Percentiles rank a stretch among this genome's conserved stretches.
These are phyloP conservation scores for Pulveroboletus sp. DNA, from an alignment of 768 basidiomycete genomes.

Conservation along the genomic window DNA sequence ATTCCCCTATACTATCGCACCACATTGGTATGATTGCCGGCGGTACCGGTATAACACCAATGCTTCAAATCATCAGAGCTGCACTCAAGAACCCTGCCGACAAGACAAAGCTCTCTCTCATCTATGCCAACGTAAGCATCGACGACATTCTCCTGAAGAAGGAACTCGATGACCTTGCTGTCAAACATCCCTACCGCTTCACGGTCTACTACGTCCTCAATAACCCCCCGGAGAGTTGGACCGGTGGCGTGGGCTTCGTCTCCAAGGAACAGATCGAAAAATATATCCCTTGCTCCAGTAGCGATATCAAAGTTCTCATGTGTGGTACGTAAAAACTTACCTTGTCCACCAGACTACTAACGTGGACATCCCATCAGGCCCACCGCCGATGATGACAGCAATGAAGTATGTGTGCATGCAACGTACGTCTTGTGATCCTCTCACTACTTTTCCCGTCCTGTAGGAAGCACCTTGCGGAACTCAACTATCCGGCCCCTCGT, in stretches of 20 bases:
- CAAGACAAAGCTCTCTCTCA: slow-evolving; percentile 74
- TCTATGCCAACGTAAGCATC: slow-evolving; percentile 93
- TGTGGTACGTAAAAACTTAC: slow-evolving; percentile 56
- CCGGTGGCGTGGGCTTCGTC: slow-evolving; percentile 88
- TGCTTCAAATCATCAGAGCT: slow-evolving; percentile 98
- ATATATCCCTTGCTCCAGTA: slow-evolving; percentile 60
- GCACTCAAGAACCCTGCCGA: slow-evolving; percentile 86
- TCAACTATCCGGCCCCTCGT: slow-evolving; percentile 83
- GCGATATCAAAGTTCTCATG: slow-evolving; percentile 79
- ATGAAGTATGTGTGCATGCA: slow-evolving; percentile 59
- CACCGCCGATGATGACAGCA: slow-evolving; percentile 72
- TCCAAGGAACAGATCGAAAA: slow-evolving; percentile 86
- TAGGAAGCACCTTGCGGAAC: slow-evolving; percentile 84
- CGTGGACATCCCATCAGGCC: slow-evolving; percentile 36
- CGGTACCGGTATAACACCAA: slow-evolving; percentile 97
- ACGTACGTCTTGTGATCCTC: background rate
- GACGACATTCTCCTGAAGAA: slow-evolving; percentile 90
- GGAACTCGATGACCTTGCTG: slow-evolving; percentile 78
- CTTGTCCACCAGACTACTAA: slow-evolving; percentile 5
- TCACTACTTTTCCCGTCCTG: slow-evolving; percentile 1
- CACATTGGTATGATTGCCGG: slow-evolving; percentile 97
- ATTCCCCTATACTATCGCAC: slow-evolving; percentile 63
- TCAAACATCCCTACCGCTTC: slow-evolving; percentile 61
- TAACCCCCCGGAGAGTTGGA: slow-evolving; percentile 86
- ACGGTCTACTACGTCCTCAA: slow-evolving; percentile 89